These are phyloP conservation scores for Taxillus chinensis DNA, from an alignment of 164 flowering plant species.

Conservation along the genomic window DNA sequence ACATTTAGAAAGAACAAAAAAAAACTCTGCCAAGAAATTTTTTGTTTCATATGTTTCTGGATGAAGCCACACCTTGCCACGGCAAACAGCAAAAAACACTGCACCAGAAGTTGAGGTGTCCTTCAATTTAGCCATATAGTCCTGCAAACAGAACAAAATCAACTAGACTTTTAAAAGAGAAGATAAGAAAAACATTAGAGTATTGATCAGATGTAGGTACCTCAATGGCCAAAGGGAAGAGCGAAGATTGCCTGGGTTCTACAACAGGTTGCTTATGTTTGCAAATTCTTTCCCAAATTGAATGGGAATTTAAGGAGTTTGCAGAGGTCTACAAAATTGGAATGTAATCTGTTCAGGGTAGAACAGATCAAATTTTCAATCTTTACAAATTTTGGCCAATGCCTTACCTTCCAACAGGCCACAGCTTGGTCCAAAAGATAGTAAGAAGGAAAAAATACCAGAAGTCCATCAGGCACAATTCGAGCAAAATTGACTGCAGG, in stretches of 20 bases:
- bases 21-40: neutral
- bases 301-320: constrained; percentile 34
- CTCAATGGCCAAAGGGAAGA: constrained; percentile 65
- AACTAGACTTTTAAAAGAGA: constrained; percentile 7
- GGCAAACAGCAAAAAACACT: constrained; percentile 92
- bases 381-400: neutral
- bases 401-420: constrained; percentile 77
- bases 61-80: constrained; percentile 71
- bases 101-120: constrained; percentile 78
- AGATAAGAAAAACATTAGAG: no score
- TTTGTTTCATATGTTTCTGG: neutral
- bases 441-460: constrained; percentile 94
- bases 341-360: neutral
- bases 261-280: constrained; percentile 86
- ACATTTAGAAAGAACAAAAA: neutral
- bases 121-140: constrained; percentile 68
- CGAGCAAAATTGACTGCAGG: constrained; percentile 87
- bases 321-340: constrained; percentile 29
- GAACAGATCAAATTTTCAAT: constrained; percentile 1
- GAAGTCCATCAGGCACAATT: constrained; percentile 93
- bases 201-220: constrained; percentile 16
- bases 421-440: constrained; percentile 77
- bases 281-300: constrained; percentile 96
- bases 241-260: constrained; percentile 83
- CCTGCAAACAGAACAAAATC: constrained; percentile 39